These are phyloP conservation scores for Backusella tuberculispora DNA, from an alignment of 192 early-diverging fungal genomes.

Conservation along the genomic window DNA sequence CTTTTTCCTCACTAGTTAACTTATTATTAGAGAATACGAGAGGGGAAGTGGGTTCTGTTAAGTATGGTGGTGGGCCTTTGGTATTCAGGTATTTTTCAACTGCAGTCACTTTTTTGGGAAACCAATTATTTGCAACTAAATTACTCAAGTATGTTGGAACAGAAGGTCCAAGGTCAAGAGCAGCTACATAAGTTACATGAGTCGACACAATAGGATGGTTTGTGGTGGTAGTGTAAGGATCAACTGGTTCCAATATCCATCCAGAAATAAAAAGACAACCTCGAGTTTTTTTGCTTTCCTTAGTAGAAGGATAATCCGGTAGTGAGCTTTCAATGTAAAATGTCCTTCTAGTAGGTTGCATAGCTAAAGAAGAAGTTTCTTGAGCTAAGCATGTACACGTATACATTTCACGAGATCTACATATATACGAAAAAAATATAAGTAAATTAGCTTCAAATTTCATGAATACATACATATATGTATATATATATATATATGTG, in stretches of 20 bases:
- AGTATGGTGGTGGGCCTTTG: constrained; percentile 46
- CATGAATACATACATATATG: not conserved
- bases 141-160: constrained; percentile 53
- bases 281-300: constrained; percentile 19
- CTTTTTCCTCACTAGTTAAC: constrained; percentile 11
- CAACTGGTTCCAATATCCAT: constrained; percentile 57
- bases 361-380: constrained; percentile 18
- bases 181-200: constrained; percentile 51
- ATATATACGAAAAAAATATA: not conserved
- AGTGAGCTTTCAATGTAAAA: constrained; percentile 39
- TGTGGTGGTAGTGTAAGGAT: constrained; percentile 54
- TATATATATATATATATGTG: not conserved
- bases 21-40: constrained; percentile 37
- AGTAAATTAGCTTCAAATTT: not conserved
- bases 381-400: constrained; percentile 40
- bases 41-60: constrained; percentile 32
- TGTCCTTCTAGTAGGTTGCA: constrained; percentile 28
- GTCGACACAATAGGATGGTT: constrained; percentile 59
- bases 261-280: constrained; percentile 50
- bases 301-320: constrained; percentile 18
- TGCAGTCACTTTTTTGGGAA: constrained; percentile 47
- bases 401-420: constrained; percentile 50
- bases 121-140: constrained; percentile 42
- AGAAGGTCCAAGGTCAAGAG: constrained; percentile 50
- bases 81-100: constrained; percentile 49